Conservation (phyloP, 2,329 filamentous ascomycete genomes). For the Pseudogymnoascus sp. region DNA sequence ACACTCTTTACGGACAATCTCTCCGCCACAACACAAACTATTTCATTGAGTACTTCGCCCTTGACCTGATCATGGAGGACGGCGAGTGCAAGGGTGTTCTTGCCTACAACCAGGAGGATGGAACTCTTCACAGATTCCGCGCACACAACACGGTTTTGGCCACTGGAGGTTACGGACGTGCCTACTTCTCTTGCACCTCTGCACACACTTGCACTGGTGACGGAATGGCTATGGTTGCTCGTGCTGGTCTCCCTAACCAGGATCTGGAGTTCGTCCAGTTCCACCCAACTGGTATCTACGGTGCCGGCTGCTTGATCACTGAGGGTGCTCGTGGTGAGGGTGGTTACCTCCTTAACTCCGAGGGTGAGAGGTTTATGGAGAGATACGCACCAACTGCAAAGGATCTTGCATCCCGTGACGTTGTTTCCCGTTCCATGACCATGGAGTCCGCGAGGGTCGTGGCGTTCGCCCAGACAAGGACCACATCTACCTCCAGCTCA, state of each 20-base stretch:
- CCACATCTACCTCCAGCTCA: constrained; percentile 96
- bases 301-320: constrained; percentile 94
- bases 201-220: constrained; percentile 98
- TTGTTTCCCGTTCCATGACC: constrained; percentile 96
- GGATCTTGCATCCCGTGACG: constrained; percentile 93
- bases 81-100: constrained; percentile 94
- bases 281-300: constrained; percentile 98
- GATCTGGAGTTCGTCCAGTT: constrained; percentile 99
- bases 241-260: constrained; percentile 95
- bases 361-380: constrained; percentile 99
- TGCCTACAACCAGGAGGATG: constrained; percentile 98
- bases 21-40: constrained; percentile 98
- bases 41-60: constrained; percentile 98
- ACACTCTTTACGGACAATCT: constrained; percentile 97
- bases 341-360: constrained; percentile 93
- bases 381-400: constrained; percentile 96
- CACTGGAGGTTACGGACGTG: constrained; percentile 93
- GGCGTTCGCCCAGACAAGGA: constrained; percentile 97
- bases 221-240: constrained; percentile 98
- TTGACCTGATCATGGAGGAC: constrained; percentile 96
- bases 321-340: constrained; percentile 97
- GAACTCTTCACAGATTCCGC: constrained; percentile 93
- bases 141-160: constrained; percentile 95
- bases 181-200: constrained; percentile 97
- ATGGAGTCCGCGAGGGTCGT: constrained; percentile 93